A percentile compares a stretch with the other conserved stretches of the same genome.
Evolutionary conservation across 306 rosid genomes (phyloP).

Genomic region (Rosa chinensis): DNA sequence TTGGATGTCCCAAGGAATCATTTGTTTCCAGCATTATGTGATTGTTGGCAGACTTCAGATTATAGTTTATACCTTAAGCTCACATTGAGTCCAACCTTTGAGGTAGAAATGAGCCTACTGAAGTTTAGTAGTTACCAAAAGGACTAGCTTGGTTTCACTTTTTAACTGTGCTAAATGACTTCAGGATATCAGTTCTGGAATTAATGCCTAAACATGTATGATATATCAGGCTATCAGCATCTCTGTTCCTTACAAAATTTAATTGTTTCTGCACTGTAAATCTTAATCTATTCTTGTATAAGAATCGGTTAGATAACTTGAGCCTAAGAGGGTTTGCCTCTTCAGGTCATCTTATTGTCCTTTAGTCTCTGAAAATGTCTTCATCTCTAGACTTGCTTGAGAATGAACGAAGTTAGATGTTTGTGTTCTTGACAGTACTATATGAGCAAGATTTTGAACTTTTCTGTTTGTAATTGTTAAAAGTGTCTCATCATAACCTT

Average conservation of each 20-base stretch:
- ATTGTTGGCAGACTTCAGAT: neutral
- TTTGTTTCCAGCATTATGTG: neutral
- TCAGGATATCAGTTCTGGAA: neutral
- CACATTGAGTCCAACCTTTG: neutral
- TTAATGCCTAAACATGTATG: neutral
- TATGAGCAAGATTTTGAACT: neutral
- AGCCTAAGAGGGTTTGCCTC: neutral
- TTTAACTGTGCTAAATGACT: neutral
- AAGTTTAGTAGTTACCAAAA: neutral
- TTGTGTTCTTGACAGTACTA: neutral
- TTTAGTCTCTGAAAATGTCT: neutral
- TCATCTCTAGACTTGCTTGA: neutral
- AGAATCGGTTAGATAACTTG: neutral
- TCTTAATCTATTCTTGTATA: neutral
- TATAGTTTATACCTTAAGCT: neutral
- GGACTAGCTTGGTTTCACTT: neutral
- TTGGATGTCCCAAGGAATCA: neutral
- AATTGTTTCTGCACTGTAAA: neutral
- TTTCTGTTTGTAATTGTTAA: neutral
- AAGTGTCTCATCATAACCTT: neutral
- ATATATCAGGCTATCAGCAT: neutral
- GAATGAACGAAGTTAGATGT: neutral
- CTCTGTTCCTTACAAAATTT: neutral
- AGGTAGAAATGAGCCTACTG: slow-evolving; percentile 2
- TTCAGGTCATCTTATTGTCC: slow-evolving; percentile 1